phyloP scores from a whole-genome alignment of 1,284 basidiomycete species.

The Trametes pubescens region DNA sequence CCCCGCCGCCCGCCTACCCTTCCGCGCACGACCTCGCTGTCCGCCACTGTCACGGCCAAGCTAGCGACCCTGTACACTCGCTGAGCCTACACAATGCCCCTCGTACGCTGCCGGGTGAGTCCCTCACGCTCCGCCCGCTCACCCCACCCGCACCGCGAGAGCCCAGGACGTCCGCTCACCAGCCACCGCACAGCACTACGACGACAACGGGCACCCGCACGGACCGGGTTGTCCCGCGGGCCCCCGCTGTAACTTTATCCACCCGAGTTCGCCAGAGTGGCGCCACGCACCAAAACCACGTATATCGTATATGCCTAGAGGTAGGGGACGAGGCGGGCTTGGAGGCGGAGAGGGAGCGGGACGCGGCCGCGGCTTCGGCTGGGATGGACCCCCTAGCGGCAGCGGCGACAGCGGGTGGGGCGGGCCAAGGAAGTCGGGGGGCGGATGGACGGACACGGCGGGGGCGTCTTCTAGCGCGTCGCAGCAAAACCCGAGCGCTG shows the following conservation, averaged over 20 bases:
- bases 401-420: conserved; percentile 24
- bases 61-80: neutral
- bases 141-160: neutral
- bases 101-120: conserved; percentile 29
- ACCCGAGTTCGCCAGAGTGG: neutral
- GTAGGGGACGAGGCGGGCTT: neutral
- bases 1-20: neutral
- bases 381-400: neutral
- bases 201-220: neutral
- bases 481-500: neutral
- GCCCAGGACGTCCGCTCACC: neutral
- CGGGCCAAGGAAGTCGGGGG: neutral
- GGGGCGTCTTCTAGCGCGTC: neutral
- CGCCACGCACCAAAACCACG: neutral
- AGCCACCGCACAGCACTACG: neutral
- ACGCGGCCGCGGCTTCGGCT: neutral
- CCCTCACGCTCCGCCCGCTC: neutral
- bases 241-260: neutral
- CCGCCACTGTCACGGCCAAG: conserved; percentile 1
- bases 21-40: neutral
- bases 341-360: neutral
- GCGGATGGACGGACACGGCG: neutral
- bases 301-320: neutral
- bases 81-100: conserved; percentile 16
- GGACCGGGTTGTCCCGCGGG: neutral